A percentile compares a stretch with the other conserved stretches of the same genome.
phyloP scores from a whole-genome alignment of 164 flowering plant genomes.

The Pachysandra terminalis region DNA sequence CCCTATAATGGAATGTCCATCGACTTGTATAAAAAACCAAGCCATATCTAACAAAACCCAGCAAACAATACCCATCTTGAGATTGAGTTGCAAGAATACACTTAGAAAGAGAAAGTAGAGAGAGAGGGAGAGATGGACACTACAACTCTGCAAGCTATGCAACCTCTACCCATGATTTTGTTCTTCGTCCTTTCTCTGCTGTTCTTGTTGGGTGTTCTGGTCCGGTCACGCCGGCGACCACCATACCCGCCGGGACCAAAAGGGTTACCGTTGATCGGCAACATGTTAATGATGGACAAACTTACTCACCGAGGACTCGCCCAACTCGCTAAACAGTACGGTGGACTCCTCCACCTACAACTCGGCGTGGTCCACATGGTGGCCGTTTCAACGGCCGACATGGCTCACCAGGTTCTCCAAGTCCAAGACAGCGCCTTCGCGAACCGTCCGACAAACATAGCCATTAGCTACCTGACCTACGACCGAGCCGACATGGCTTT shows the following conservation, averaged over 20 bases:
- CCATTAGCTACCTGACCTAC: constrained; percentile 69
- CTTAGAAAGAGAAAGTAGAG: too few species aligned
- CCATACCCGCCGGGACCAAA: constrained; percentile 78
- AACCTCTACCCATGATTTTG: constrained; percentile 15
- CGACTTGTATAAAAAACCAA: too few species aligned
- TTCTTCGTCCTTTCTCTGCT: constrained; percentile 25
- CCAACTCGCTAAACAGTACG: constrained; percentile 48
- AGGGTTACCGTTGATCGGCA: constrained; percentile 67
- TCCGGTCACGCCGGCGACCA: constrained; percentile 25
- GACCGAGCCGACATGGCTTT: constrained; percentile 86
- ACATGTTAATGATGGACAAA: constrained; percentile 76
- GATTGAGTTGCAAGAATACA: too few species aligned
- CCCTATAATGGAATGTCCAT: too few species aligned
- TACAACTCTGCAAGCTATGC: constrained; percentile 20
- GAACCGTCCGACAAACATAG: constrained; percentile 66
- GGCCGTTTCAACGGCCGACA: constrained; percentile 55
- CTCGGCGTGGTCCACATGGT: constrained; percentile 61
- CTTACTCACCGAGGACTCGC: constrained; percentile 86
- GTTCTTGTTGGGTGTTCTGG: constrained; percentile 19
- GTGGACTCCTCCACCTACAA: constrained; percentile 61
- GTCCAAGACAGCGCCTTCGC: constrained; percentile 72
- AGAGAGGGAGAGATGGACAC: not conserved
- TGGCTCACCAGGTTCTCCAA: constrained; percentile 69
- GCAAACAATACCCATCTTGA: too few species aligned
- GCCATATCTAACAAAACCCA: too few species aligned